Conservation (phyloP, 2,329 filamentous ascomycete species). For the Clarireedia paspali region DNA sequence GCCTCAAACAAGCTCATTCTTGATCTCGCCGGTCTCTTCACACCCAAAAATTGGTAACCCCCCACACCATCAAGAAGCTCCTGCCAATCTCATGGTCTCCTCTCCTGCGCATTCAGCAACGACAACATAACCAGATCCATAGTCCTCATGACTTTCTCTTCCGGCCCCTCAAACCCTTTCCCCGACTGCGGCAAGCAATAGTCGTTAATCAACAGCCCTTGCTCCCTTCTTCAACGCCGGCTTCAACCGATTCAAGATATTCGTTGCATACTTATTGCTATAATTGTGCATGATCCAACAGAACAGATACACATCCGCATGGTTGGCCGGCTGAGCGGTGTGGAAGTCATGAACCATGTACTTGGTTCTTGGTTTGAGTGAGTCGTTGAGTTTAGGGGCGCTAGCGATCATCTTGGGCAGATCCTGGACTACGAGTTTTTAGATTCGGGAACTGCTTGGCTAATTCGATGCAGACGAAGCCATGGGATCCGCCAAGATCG, state of each 20-base stretch:
- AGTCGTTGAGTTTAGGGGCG: constrained; percentile 37
- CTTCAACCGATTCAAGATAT: constrained; percentile 42
- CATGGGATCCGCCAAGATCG: constrained; percentile 51
- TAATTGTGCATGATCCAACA: constrained; percentile 57
- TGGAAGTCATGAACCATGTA: constrained; percentile 49
- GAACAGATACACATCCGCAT: constrained; percentile 51
- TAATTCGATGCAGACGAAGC: constrained; percentile 48
- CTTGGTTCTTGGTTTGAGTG: constrained; percentile 34
- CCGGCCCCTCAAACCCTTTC: constrained; percentile 33
- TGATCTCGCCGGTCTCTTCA: constrained; percentile 34
- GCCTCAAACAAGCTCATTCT: constrained; percentile 43
- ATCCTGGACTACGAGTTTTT: constrained; percentile 49
- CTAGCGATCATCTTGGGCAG: constrained; percentile 39
- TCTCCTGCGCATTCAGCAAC: constrained; percentile 44
- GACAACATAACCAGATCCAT: constrained; percentile 48
- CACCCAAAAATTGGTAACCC: constrained; percentile 38
- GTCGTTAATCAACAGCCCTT: constrained; percentile 32
- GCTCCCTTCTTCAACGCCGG: constrained; percentile 46
- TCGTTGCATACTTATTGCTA: constrained; percentile 43
- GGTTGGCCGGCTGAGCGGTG: constrained; percentile 43
- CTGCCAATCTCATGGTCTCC: constrained; percentile 39
- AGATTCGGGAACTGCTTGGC: constrained; percentile 43
- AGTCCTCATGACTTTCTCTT: constrained; percentile 39
- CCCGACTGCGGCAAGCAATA: constrained; percentile 37
- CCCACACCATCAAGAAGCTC: constrained; percentile 38